Evolutionary conservation across 2,329 filamentous ascomycete species (phyloP), one percentile per base, ranked within the genome.

Genomic region (Aspergillus jensenii): DNA sequence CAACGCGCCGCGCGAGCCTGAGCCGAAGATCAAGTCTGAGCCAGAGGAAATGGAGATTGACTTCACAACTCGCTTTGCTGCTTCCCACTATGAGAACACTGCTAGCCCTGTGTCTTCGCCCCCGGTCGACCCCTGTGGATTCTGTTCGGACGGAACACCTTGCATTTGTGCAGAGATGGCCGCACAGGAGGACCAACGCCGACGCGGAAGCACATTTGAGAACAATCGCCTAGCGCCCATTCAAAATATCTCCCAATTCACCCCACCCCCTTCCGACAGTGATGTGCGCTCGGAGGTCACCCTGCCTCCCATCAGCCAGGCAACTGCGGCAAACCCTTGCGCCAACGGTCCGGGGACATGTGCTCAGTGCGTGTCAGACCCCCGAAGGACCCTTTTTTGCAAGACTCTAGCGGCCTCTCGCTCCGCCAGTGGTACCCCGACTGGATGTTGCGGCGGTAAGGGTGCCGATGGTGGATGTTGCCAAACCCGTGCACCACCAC

Each of bases 351-450:
- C 90, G 0, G 90, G 90, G 9, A 90, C 88, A 15, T 95, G 90
- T 69, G 84, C 88, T 4, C 90, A 93, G 75, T 95, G 90, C 70
- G 82, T 88, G 59, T 81, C 85, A 2, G 90, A 93, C 69, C 90
- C 90, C 17, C 88, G 89, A 69, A 91, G 90, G 3, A 90, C 89
- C 1, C 84, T 93, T 39, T 95, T 95, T 78, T 95, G 90, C 75
- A 89, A 90, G 61, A 88, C 90, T 11, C 84, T 93, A 52, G 89
- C 90, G 23, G 90, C 90, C 60, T 88, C 72, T 58, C 77, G 72
- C 58, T 68, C 73, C 59, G 68, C 68, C 54, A 71, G 67, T 61
- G 70, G 66, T 43, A 68, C 67, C 59, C 68, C 76, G 49, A 79
- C 81, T 55, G 68, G 69, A 59, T 90, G 88, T 73, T 85, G 84